Base-by-base conservation (phyloP, 768 basidiomycete genomes). In the Mycena latifolia region DNA sequence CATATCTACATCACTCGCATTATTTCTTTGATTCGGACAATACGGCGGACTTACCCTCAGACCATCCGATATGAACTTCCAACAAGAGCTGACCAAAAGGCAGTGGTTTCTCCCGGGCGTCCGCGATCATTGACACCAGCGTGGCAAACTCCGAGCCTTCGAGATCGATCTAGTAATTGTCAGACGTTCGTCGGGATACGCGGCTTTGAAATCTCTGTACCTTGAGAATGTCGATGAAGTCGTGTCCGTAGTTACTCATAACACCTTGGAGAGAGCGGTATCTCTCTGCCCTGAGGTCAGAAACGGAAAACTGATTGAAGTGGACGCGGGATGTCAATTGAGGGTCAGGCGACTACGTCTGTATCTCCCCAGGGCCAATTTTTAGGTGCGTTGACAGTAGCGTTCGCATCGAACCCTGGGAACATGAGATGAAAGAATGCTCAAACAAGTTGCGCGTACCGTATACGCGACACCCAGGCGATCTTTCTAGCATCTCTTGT, bases 91-190 rank as follows among this genome's bases (percentile, higher is more conserved):
- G 85, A 35, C 84, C 84, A 29, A 85, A 82, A 3, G 82, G 84
- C 28, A 83, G 71, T 4, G 82, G 78, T 37, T 76, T 76, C 52
- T 76, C 76, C 29, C 75, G 73, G 2, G 72, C 81, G 22, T 82
- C 77, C 17, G 76, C 72, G n/a, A 86, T 69, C 55, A 86, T 77
- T 46, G 79, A 73, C 2, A 78, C 55, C 41, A 85, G 78, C 5
- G 82, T 78, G 14, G 81, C 79, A 41, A 86, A 85, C 68, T 85
- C 84, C 72, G 77, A 79, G 39, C 85, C 85, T 57, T 85, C 84
- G 10, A 86, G 69, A 70, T 85, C 84, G 59, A 85, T 77, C 72
- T 64, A 20, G 3, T 14, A n/a, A 51, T 33, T 20, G 35, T 51
- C n/a, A 45, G 41, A 24, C 12, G 25, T 35, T 22, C 7, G 43